Percentiles rank a stretch among this genome's conserved stretches.
Conservation (phyloP, 2,329 filamentous ascomycete genomes). For the Pseudopyrenochaeta lycopersici region DNA sequence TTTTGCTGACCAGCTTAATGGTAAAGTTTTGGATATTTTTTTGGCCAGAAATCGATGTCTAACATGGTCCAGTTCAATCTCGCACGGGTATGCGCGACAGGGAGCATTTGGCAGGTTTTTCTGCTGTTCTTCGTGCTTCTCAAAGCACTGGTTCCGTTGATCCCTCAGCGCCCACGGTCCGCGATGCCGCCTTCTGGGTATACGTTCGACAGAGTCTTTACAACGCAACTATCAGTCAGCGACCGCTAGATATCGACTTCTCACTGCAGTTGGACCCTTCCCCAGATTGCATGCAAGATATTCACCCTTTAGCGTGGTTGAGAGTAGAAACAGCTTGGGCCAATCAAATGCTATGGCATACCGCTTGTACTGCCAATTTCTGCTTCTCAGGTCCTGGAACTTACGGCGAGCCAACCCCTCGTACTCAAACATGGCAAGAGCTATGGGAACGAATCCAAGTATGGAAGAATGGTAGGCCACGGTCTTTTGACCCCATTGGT, state of each 20-base stretch:
- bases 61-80: conserved; percentile 25
- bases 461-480: conserved; percentile 35
- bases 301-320: conserved; percentile 34
- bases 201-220: conserved; percentile 46
- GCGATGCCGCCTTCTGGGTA: conserved; percentile 45
- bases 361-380: conserved; percentile 39
- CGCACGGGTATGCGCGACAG: conserved; percentile 39
- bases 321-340: conserved; percentile 43
- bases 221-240: conserved; percentile 43
- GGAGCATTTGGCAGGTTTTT: conserved; percentile 39
- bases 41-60: not conserved
- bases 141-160: conserved; percentile 37
- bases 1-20: conserved; percentile 43
- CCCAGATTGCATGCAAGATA: conserved; percentile 29
- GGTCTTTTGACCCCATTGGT: conserved; percentile 40
- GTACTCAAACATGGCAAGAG: conserved; percentile 27
- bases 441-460: conserved; percentile 32
- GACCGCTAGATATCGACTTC: conserved; percentile 40
- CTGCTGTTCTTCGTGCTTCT: conserved; percentile 42
- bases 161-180: conserved; percentile 42
- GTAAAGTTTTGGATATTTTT: conserved; percentile 15
- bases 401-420: conserved; percentile 18
- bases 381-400: conserved; percentile 32
- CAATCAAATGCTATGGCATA: conserved; percentile 46
- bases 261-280: conserved; percentile 34